Percentiles rank a stretch among this genome's conserved stretches.
phyloP scores from a whole-genome alignment of 805 yeast species.

The Vanderwaltozyma yarrowii region DNA sequence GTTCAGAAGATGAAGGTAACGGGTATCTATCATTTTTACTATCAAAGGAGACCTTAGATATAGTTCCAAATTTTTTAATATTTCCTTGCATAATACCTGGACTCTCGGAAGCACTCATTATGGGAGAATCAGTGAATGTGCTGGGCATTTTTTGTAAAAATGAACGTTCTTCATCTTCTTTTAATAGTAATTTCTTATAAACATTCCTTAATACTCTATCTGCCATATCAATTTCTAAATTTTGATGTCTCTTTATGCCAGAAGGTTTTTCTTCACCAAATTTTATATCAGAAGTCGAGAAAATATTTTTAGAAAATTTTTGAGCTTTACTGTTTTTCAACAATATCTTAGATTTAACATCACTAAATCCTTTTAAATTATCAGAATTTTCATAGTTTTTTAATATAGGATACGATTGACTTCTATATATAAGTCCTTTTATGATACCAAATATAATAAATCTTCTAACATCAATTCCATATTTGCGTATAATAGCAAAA shows the following conservation, averaged over 20 bases:
- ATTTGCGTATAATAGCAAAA: conserved; percentile 35
- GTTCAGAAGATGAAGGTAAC: neutral
- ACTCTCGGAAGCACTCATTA: neutral
- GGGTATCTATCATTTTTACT: conserved; percentile 3
- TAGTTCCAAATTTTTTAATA: neutral
- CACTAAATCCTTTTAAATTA: conserved; percentile 5
- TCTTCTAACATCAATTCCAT: conserved; percentile 69
- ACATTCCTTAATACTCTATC: conserved; percentile 22
- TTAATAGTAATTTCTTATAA: conserved; percentile 20
- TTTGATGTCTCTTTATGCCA: conserved; percentile 1
- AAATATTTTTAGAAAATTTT: conserved; percentile 8
- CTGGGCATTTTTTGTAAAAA: neutral
- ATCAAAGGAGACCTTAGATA: conserved; percentile 20
- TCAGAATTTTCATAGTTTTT: conserved; percentile 14
- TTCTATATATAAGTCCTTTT: conserved; percentile 72
- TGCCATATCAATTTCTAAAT: conserved; percentile 15
- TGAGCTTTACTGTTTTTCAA: conserved; percentile 2
- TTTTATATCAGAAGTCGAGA: conserved; percentile 27
- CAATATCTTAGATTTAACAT: conserved; percentile 10
- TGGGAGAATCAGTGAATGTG: neutral
- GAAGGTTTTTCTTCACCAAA: conserved; percentile 8
- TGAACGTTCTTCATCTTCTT: neutral
- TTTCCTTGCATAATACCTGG: neutral
- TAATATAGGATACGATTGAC: conserved; percentile 63
- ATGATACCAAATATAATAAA: conserved; percentile 81